Evolutionary conservation across 495 filamentous ascomycete genomes (phyloP), one percentile per base, ranked within the genome.

Genomic region (Talaromyces ruber): DNA sequence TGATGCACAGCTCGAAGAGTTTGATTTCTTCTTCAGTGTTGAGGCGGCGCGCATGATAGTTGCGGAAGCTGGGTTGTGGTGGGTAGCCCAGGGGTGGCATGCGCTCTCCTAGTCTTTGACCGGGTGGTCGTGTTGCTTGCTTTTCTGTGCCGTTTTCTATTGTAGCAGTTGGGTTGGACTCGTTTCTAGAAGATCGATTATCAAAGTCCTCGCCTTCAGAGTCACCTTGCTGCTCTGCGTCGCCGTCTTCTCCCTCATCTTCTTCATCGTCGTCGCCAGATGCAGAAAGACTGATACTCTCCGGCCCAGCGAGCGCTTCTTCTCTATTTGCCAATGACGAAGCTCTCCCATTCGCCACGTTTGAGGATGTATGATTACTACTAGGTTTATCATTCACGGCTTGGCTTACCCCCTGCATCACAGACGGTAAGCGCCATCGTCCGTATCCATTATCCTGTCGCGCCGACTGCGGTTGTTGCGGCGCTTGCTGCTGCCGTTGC

Each of bases 1-100:
- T 72, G 62, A 76, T 79, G 60, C 77, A 79, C 37, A 79, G 73
- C 53, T 76, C 71, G 32, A 79, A 78, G 4, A 79, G 68, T 0
- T 68, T 72, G 12, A 79, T 71, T 59, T 79, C 76, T 52, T 79
- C 77, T 45, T 72, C 70, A 3, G 76, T 76, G 26, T 76, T 79
- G 18, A 79, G 66, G 14, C 76, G 73, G 29, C 75, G 76, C 57
- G 75, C 72, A 39, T 77, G 73, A 68, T 76, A 74, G 14, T 74
- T 72, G 14, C 51, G 53, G 34, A 30, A 16, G 6, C 39, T 57
- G 28, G 8, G 14, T 57, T 30, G 28, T 3, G 57, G 30, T 43
- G 57, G 57, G 5, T 25, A 45, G 30, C 57, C 57, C 24, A 54
- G 22, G 1, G 51, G 51, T 22, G 51, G 51, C 51, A 28, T 54